Evolutionary conservation across 2,329 filamentous ascomycete species (phyloP), one percentile per base, ranked within the genome.

Genomic region (Trichoderma simmonsii): DNA sequence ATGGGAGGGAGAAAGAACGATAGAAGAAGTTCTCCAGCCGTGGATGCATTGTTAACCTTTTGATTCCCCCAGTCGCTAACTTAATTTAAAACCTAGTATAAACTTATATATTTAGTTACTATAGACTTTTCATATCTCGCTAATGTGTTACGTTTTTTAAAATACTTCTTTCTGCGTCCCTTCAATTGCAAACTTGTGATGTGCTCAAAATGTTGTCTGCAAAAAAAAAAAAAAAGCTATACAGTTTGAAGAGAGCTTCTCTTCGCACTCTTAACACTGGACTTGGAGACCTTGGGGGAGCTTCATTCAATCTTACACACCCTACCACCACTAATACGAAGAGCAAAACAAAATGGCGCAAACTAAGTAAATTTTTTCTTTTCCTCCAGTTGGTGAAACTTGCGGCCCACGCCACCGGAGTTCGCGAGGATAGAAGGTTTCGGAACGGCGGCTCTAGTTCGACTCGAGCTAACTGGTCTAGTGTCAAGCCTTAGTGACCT

Each of bases 31-130:
- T 70, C 67, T 70, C 67, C 67, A 62, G 67, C 57, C 67, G 67
- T 70, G 67, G 67, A 70, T 70, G 67, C 67, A 70, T 70, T 70
- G 67, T 70, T 70, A 54, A 70, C 67, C 67, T 70, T 70, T 70
- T 70, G 67, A 70, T 70, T 70, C 67, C 67, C 66, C 67, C 67
- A 70, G 67, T 70, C 67, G 67, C 67, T 70, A 70, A 70, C 67
- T 70, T 70, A 70, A 70, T 70, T 70, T 70, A 62, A 70, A 69
- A 48, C 36, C 57, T 62, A 62, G 67, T 70, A 70, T 70, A 70
- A 70, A 70, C 67, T 51, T 70, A 57, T 66, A 54, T 67, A 70
- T 70, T 61, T 70, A 70, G 67, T 70, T 70, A 70, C 67, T 62
- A 70, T 70, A 70, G 67, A 70, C 67, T 70, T 70, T 70, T 62